phyloP scores from a whole-genome alignment of 129 eudicot genomes.

The Saposhnikovia divaricata region DNA sequence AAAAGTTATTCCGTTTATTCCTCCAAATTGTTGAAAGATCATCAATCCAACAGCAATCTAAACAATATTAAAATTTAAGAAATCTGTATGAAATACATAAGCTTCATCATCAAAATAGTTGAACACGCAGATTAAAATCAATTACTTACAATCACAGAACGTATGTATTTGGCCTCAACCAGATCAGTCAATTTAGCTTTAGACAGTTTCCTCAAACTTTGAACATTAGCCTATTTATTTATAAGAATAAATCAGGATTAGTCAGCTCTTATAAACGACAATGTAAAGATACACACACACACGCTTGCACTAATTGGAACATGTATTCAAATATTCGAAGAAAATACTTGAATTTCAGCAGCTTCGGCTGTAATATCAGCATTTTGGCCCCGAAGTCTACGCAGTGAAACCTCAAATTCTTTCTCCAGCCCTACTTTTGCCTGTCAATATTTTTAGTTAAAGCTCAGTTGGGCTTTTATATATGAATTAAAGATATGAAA shows the following conservation, averaged over 20 bases:
- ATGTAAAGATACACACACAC: background rate
- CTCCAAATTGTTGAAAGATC: constrained; percentile 82
- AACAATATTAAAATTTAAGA: constrained; percentile 3
- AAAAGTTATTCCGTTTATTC: constrained; percentile 77
- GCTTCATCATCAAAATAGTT: background rate
- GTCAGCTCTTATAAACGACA: background rate
- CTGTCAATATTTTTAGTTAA: constrained; percentile 25
- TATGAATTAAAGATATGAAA: background rate
- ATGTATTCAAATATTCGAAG: background rate
- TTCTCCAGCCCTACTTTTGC: constrained; percentile 58
- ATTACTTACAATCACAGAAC: constrained; percentile 60
- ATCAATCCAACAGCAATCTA: constrained; percentile 85
- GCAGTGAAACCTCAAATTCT: constrained; percentile 47
- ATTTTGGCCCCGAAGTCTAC: constrained; percentile 57
- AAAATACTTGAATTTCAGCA: constrained; percentile 56
- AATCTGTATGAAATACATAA: background rate
- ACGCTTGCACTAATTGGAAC: background rate
- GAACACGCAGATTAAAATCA: background rate
- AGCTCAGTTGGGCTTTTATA: background rate
- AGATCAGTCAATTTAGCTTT: constrained; percentile 47
- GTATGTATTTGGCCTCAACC: constrained; percentile 44
- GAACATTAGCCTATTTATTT: constrained; percentile 33
- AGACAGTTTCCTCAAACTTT: constrained; percentile 46
- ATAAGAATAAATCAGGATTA: background rate
- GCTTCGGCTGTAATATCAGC: constrained; percentile 63